Evolutionary conservation across 495 filamentous ascomycete species (phyloP).

Genomic region (Tuber indicum): DNA sequence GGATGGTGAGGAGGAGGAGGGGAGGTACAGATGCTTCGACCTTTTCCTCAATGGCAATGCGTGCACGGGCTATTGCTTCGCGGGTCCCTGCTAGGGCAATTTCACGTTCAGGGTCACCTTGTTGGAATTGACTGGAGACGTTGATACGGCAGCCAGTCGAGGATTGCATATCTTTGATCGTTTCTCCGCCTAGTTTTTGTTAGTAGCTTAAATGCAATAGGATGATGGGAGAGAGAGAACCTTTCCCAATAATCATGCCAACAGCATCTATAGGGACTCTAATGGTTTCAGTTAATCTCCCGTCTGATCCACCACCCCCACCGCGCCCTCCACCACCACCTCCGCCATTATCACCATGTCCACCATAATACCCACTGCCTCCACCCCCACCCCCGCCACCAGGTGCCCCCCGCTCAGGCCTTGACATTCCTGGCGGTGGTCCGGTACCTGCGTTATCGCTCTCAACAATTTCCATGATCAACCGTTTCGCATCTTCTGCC

Average conservation of each 20-base stretch:
- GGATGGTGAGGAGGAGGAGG: background rate
- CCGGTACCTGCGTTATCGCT: slow-evolving; percentile 59
- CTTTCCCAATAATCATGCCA: slow-evolving; percentile 86
- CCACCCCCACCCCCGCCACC: slow-evolving; percentile 20
- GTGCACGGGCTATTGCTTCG: slow-evolving; percentile 66
- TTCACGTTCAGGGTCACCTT: slow-evolving; percentile 65
- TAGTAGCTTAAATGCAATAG: slow-evolving; percentile 5
- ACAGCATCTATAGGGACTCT: slow-evolving; percentile 77
- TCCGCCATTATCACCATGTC: slow-evolving; percentile 44
- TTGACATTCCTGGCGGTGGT: slow-evolving; percentile 20
- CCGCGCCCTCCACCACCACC: slow-evolving; percentile 39
- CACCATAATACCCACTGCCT: slow-evolving; percentile 36
- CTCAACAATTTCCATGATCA: slow-evolving; percentile 82
- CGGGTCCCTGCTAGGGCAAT: slow-evolving; percentile 69
- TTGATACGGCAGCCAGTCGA: slow-evolving; percentile 83
- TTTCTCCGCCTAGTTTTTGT: slow-evolving; percentile 55
- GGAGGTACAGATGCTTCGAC: slow-evolving; percentile 68
- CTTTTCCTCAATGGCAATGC: slow-evolving; percentile 74
- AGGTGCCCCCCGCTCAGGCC: slow-evolving; percentile 25
- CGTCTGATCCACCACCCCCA: slow-evolving; percentile 44
- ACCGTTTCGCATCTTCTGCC: slow-evolving; percentile 61
- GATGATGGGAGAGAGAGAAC: slow-evolving; percentile 32
- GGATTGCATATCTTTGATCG: slow-evolving; percentile 79
- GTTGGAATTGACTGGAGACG: slow-evolving; percentile 64
- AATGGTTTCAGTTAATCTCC: slow-evolving; percentile 71